Conservation (phyloP, 805 yeast species). For the Lachancea dasiensis region DNA sequence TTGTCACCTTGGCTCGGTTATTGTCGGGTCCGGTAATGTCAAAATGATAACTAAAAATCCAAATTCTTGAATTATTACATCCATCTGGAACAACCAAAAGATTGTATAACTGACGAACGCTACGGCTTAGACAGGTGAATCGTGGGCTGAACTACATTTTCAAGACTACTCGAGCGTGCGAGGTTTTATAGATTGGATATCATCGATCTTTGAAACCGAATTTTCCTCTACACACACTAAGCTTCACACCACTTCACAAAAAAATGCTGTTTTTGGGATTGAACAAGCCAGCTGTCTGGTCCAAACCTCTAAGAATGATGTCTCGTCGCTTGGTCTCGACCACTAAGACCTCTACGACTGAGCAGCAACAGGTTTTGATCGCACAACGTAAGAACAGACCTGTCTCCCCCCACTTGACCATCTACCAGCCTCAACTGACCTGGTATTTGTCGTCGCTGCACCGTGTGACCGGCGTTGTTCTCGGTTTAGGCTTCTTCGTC, state of each 20-base stretch:
- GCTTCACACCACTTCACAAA: neutral
- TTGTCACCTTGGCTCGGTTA: neutral
- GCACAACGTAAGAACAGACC: slow-evolving; percentile 88
- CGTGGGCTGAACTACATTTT: too few relatives aligned
- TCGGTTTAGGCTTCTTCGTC: slow-evolving; percentile 75
- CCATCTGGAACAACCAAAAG: too few relatives aligned
- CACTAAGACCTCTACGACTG: slow-evolving; percentile 49
- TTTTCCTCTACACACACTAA: too few relatives aligned
- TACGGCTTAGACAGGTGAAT: too few relatives aligned
- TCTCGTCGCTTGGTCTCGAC: slow-evolving; percentile 26
- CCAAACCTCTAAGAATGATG: slow-evolving; percentile 3
- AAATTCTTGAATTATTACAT: too few relatives aligned
- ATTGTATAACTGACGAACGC: too few relatives aligned
- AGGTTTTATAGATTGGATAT: too few relatives aligned
- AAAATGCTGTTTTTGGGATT: slow-evolving; percentile 17
- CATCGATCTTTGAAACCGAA: too few relatives aligned
- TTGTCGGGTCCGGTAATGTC: neutral
- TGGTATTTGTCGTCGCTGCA: slow-evolving; percentile 75
- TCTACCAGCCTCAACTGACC: slow-evolving; percentile 89
- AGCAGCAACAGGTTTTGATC: slow-evolving; percentile 63
- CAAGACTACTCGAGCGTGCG: too few relatives aligned
- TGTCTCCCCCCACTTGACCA: slow-evolving; percentile 79
- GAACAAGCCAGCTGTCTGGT: slow-evolving; percentile 7
- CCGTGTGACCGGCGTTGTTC: slow-evolving; percentile 79
- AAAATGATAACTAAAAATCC: too few relatives aligned